These are phyloP conservation scores for Choiromyces venosus DNA, from an alignment of 495 filamentous ascomycete species.

Conservation along the genomic window DNA sequence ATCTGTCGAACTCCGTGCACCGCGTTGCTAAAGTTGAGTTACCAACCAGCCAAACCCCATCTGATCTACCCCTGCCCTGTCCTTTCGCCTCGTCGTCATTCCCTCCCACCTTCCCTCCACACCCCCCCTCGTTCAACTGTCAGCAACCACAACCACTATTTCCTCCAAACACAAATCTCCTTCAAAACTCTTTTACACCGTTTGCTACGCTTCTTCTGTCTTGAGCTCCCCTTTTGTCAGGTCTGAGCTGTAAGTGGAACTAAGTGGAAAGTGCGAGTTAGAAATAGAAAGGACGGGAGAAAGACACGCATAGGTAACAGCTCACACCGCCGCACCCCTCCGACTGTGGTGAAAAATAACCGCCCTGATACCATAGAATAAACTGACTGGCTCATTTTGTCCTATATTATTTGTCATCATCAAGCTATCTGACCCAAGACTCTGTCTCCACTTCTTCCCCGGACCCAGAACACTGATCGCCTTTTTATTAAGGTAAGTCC, in stretches of 20 bases:
- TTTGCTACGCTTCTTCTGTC: background rate
- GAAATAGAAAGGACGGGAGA: background rate
- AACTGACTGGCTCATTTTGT: slow-evolving; percentile 1
- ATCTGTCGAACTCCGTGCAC: background rate
- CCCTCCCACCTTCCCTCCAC: background rate
- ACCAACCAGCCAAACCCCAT: background rate
- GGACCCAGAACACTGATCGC: background rate
- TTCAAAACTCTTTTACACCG: background rate
- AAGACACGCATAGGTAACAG: background rate
- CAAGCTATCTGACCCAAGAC: background rate
- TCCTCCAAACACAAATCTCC: background rate
- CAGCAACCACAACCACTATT: background rate
- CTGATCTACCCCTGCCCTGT: background rate
- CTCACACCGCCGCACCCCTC: background rate
- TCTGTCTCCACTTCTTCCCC: background rate
- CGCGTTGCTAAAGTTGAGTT: background rate
- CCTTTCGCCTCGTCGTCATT: background rate
- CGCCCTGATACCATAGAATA: background rate
- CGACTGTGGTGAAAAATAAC: background rate
- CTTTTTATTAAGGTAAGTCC: background rate
- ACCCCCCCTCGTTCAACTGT: background rate
- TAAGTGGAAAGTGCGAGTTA: background rate
- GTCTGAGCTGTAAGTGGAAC: background rate
- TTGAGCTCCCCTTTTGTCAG: background rate
- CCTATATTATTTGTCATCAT: background rate